phyloP scores from a whole-genome alignment of 257 asterid genomes.

The Jacaranda copaia region DNA sequence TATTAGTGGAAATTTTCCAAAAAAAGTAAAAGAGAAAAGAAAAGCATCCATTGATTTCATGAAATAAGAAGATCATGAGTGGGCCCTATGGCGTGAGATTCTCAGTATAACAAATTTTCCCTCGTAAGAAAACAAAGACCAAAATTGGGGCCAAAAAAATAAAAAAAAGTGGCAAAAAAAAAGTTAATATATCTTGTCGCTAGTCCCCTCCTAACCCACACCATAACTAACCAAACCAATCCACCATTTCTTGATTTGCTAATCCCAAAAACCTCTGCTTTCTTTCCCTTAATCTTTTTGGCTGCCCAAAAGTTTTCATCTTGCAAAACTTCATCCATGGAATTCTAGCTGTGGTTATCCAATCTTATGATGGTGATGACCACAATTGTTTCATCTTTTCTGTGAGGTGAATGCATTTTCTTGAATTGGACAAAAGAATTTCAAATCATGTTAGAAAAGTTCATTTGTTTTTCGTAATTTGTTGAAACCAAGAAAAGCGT shows the following conservation, averaged over 20 bases:
- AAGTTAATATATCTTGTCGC: constrained; percentile 11
- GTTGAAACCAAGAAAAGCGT: constrained; percentile 28
- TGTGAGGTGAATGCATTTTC: constrained; percentile 3
- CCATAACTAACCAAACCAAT: constrained; percentile 50
- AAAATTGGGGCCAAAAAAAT: not conserved
- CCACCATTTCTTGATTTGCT: constrained; percentile 29
- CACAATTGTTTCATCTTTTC: too few relatives aligned
- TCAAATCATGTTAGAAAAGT: constrained; percentile 24
- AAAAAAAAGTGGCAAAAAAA: not conserved
- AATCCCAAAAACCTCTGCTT: constrained; percentile 33
- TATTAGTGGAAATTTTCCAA: not conserved
- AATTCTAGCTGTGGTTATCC: not conserved
- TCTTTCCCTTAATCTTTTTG: constrained; percentile 21
- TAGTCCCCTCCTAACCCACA: constrained; percentile 62
- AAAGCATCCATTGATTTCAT: not conserved
- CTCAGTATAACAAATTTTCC: constrained; percentile 50
- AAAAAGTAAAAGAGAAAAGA: not conserved
- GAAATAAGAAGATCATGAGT: constrained; percentile 45
- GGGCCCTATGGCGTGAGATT: constrained; percentile 49
- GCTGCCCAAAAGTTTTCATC: constrained; percentile 22
- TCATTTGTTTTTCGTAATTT: not conserved
- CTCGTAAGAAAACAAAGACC: constrained; percentile 24
- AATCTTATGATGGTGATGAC: too few relatives aligned
- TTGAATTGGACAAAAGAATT: constrained; percentile 19
- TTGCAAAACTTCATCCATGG: constrained; percentile 10